Percentiles rank a stretch among this genome's conserved stretches.
Evolutionary conservation across 2,329 filamentous ascomycete species (phyloP).

Genomic region (Tolypocladium capitatum): DNA sequence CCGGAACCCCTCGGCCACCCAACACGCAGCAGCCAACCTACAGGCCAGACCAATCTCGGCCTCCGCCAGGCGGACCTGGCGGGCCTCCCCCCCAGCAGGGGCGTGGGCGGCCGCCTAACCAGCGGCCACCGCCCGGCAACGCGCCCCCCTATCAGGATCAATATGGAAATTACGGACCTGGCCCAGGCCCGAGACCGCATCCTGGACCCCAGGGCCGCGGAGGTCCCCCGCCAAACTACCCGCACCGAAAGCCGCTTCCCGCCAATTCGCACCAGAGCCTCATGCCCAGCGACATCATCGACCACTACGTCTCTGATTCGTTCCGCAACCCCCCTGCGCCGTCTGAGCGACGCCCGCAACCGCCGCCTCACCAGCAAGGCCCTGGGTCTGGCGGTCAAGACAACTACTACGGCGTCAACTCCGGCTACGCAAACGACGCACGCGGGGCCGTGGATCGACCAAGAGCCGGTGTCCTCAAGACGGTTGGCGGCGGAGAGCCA

Average conservation of each 20-base stretch:
- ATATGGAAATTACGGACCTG: constrained; percentile 14
- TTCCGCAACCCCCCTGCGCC: constrained; percentile 7
- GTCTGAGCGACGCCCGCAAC: constrained; percentile 4
- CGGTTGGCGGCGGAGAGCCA: constrained; percentile 46
- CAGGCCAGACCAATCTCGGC: constrained; percentile 11
- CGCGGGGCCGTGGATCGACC: constrained; percentile 47
- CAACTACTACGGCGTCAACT: constrained; percentile 47
- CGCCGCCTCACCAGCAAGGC: constrained; percentile 10
- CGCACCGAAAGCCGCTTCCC: constrained; percentile 17
- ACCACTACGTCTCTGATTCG: constrained; percentile 21
- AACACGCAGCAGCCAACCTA: constrained; percentile 15
- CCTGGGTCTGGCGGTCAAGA: constrained; percentile 19
- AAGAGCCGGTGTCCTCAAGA: constrained; percentile 68
- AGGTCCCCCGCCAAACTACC: constrained; percentile 9
- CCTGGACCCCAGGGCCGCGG: constrained; percentile 13
- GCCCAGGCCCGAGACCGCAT: constrained; percentile 8
- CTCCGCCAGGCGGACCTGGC: constrained; percentile 3
- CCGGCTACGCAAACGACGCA: constrained; percentile 34
- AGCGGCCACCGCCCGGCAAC: constrained; percentile 8
- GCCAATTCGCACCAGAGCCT: constrained; percentile 14
- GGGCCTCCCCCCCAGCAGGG: constrained; percentile 10
- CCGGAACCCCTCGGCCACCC: constrained; percentile 14
- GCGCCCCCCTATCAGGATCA: constrained; percentile 5
- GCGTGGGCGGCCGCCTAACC: constrained; percentile 8
- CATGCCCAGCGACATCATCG: constrained; percentile 24